A percentile compares a stretch with the other conserved stretches of the same genome.
phyloP scores from a whole-genome alignment of 768 basidiomycete genomes.

The Pleurotus djamor region DNA sequence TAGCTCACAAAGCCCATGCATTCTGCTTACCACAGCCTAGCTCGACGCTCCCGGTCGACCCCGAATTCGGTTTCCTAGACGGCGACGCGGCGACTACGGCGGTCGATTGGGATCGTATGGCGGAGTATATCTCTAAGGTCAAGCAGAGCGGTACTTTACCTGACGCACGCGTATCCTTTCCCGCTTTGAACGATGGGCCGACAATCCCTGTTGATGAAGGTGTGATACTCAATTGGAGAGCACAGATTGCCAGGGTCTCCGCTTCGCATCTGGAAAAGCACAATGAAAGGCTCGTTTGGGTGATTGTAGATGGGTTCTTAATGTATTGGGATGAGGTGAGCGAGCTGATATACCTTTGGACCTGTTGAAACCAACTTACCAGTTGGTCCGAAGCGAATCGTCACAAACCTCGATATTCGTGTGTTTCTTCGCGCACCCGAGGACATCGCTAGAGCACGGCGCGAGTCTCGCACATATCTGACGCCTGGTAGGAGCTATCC shows the following conservation, averaged over 20 bases:
- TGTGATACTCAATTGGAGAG: not conserved
- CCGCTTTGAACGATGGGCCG: not conserved
- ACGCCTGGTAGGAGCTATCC: not conserved
- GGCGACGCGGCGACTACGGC: not conserved
- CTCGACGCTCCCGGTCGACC: not conserved
- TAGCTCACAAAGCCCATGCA: not conserved
- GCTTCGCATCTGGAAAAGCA: not conserved
- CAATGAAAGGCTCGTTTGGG: not conserved
- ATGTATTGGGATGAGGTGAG: conserved; percentile 3
- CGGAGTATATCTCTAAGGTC: not conserved
- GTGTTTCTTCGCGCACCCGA: not conserved
- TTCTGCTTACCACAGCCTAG: not conserved
- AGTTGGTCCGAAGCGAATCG: not conserved
- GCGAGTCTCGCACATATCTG: not conserved
- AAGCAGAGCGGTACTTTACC: not conserved
- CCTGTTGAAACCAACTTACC: not conserved
- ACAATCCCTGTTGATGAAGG: not conserved
- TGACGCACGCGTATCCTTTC: not conserved
- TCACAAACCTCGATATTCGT: not conserved
- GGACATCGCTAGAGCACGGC: not conserved
- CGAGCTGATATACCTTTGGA: not conserved
- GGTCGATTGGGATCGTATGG: not conserved
- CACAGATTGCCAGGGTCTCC: not conserved
- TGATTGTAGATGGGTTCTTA: not conserved
- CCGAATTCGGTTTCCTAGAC: not conserved